Evolutionary conservation across 1,139 yeast genomes (phyloP).

Genomic region (Hyphopichia fennica): DNA sequence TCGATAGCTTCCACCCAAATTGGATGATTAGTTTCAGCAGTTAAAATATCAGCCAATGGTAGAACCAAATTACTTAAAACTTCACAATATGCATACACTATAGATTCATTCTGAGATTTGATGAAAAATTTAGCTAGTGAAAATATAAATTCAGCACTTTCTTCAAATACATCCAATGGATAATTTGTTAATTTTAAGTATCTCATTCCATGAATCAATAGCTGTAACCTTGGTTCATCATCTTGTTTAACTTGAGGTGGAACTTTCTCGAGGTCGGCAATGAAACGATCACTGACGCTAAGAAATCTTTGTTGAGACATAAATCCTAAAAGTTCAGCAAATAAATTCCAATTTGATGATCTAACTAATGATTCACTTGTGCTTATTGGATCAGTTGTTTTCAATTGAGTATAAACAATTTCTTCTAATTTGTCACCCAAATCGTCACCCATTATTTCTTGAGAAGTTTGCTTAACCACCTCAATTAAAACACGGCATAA

Average conservation of each 20-base stretch:
- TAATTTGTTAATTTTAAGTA: conserved; percentile 75
- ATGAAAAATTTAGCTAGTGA: conserved; percentile 83
- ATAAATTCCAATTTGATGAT: conserved; percentile 90
- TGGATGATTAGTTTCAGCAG: conserved; percentile 96
- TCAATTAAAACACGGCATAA: conserved; percentile 93
- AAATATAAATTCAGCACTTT: conserved; percentile 83
- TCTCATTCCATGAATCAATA: conserved; percentile 89
- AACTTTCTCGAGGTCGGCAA: conserved; percentile 85
- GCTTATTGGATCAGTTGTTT: conserved; percentile 80
- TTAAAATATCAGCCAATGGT: conserved; percentile 80
- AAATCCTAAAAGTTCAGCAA: conserved; percentile 85
- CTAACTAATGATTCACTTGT: conserved; percentile 65
- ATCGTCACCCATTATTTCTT: conserved; percentile 72
- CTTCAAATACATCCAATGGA: conserved; percentile 89
- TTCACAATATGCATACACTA: conserved; percentile 79
- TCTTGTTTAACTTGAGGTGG: conserved; percentile 55
- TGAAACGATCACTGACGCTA: conserved; percentile 89
- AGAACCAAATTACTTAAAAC: conserved; percentile 71
- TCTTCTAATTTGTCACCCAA: conserved; percentile 86
- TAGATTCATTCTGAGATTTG: conserved; percentile 61
- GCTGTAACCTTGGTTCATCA: conserved; percentile 70
- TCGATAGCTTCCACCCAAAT: conserved; percentile 86
- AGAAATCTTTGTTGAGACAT: conserved; percentile 85
- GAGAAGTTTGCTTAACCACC: conserved; percentile 84
- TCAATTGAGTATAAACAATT: conserved; percentile 86